Conservation (phyloP, 2,329 filamentous ascomycete genomes). For the Aotearoamyces nothofagi region DNA sequence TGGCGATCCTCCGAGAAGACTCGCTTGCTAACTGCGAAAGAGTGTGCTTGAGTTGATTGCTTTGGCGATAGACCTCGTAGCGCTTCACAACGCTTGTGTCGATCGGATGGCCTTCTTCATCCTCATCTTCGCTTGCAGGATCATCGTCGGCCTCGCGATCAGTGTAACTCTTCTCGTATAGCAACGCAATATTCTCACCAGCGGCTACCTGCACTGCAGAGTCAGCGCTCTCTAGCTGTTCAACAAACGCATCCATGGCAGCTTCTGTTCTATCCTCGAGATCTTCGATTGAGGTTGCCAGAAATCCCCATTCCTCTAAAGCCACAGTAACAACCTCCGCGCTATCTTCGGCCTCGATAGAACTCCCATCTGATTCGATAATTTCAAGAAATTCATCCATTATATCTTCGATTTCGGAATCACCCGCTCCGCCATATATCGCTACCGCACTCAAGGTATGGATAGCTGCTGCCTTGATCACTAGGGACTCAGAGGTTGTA, state of each 20-base stretch:
- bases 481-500: conserved; percentile 37
- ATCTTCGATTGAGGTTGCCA: conserved; percentile 51
- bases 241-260: conserved; percentile 52
- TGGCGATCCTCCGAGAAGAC: conserved; percentile 45
- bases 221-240: conserved; percentile 51
- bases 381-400: conserved; percentile 56
- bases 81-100: conserved; percentile 37
- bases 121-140: conserved; percentile 26
- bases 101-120: conserved; percentile 18
- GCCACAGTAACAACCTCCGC: conserved; percentile 46
- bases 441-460: conserved; percentile 44
- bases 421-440: conserved; percentile 49
- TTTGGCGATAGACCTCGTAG: conserved; percentile 52
- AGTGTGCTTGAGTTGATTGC: conserved; percentile 40
- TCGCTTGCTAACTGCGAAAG: conserved; percentile 43
- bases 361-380: conserved; percentile 49
- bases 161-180: conserved; percentile 48
- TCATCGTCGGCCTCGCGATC: conserved; percentile 29
- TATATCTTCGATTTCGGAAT: conserved; percentile 43
- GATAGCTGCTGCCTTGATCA: conserved; percentile 50
- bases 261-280: conserved; percentile 46
- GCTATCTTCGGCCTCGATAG: conserved; percentile 45
- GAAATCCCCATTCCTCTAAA: conserved; percentile 52
- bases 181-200: conserved; percentile 55
- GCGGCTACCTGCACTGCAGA: conserved; percentile 50